Conservation (phyloP, 139 green algal genomes). For the Picocystis salinarum region DNA sequence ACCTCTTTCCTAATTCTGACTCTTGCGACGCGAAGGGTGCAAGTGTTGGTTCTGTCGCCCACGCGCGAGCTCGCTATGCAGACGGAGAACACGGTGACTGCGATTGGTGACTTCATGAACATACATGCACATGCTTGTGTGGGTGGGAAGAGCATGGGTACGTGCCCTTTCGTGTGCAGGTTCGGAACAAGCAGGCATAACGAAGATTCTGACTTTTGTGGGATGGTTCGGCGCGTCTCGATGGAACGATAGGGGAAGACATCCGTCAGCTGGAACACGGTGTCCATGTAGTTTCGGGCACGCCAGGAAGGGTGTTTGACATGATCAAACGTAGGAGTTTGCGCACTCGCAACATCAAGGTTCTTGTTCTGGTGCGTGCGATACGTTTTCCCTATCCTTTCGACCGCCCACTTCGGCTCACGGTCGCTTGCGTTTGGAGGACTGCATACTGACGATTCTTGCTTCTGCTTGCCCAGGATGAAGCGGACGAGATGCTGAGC, state of each 20-base stretch:
- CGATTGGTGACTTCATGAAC: slow-evolving; percentile 82
- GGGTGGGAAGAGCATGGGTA: slow-evolving; percentile 77
- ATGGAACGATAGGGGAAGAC: slow-evolving; percentile 70
- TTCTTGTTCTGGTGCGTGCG: slow-evolving; percentile 18
- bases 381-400: slow-evolving; percentile 1
- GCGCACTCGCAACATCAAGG: slow-evolving; percentile 51
- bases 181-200: too few relatives aligned
- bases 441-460: slow-evolving; percentile 13
- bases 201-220: too few relatives aligned
- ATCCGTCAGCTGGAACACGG: slow-evolving; percentile 81
- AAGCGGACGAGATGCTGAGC: slow-evolving; percentile 97
- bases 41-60: slow-evolving; percentile 82
- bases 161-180: too few relatives aligned
- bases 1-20: neutral
- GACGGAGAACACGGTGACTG: slow-evolving; percentile 80
- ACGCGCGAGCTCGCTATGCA: slow-evolving; percentile 90
- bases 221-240: too few relatives aligned
- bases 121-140: slow-evolving; percentile 85
- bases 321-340: slow-evolving; percentile 85
- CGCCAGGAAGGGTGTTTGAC: slow-evolving; percentile 91
- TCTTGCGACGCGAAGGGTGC: slow-evolving; percentile 29
- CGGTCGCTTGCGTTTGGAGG: neutral
- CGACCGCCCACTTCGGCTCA: neutral
- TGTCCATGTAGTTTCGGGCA: slow-evolving; percentile 85
- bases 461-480: slow-evolving; percentile 55